These are phyloP conservation scores for Paramecium octaurelia DNA, from an alignment of 73 alveolate species.

Conservation along the genomic window DNA sequence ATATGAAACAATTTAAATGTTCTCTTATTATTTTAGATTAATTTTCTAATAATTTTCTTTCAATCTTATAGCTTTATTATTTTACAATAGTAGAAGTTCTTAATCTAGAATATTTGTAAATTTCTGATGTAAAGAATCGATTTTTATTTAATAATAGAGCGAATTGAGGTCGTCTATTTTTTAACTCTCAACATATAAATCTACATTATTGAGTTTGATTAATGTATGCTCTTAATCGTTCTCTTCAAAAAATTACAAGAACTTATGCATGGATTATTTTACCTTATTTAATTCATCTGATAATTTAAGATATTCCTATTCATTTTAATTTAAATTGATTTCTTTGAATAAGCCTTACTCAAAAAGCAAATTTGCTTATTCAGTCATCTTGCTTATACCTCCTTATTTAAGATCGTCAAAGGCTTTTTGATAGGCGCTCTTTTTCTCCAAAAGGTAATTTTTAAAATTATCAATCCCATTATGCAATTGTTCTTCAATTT, in stretches of 20 bases:
- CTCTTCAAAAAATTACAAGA: background rate
- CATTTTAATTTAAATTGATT: background rate
- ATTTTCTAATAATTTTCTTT: background rate
- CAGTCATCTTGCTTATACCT: background rate
- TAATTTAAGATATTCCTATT: background rate
- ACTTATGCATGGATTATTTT: background rate
- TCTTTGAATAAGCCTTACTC: background rate
- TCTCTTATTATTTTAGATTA: background rate
- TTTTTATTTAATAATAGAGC: background rate
- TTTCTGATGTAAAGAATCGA: background rate
- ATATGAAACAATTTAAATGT: background rate
- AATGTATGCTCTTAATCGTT: background rate
- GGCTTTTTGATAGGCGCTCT: background rate
- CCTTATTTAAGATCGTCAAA: background rate
- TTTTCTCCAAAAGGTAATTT: background rate
- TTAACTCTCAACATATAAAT: background rate
- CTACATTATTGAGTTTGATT: background rate
- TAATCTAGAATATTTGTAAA: background rate
- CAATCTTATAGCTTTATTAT: background rate
- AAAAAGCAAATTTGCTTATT: background rate
- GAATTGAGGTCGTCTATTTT: background rate
- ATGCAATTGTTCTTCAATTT: background rate
- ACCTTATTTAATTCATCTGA: background rate
- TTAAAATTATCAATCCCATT: background rate
- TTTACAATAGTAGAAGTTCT: background rate